phyloP scores from a whole-genome alignment of 2,329 filamentous ascomycete genomes.

The Calonectria naviculata region DNA sequence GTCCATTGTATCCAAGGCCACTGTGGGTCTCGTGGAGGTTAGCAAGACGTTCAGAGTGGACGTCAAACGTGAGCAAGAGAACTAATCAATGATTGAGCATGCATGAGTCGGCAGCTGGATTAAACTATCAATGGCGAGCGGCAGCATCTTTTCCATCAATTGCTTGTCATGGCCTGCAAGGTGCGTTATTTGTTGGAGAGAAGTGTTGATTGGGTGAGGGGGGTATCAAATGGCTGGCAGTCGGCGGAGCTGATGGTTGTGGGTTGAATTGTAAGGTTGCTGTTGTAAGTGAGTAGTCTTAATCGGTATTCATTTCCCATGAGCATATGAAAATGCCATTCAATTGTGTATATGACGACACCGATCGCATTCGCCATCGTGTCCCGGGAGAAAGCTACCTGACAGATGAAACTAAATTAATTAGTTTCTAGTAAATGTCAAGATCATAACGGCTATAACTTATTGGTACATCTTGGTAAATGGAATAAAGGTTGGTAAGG shows the following conservation, averaged over 20 bases:
- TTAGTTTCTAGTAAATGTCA: not conserved
- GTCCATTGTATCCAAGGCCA: conserved; percentile 80
- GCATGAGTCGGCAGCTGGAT: not conserved
- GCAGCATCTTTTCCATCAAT: not conserved
- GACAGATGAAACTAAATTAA: not conserved
- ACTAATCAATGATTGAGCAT: not conserved
- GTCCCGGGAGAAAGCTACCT: no score
- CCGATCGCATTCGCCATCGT: no score
- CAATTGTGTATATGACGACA: not conserved
- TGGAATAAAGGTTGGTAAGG: not conserved
- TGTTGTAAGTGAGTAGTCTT: conserved; percentile 11
- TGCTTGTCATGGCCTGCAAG: no score
- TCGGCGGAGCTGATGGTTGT: not conserved
- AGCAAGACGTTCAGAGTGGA: conserved; percentile 65
- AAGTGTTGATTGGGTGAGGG: not conserved
- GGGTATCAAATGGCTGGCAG: not conserved
- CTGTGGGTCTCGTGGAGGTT: conserved; percentile 85
- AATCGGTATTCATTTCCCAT: conserved; percentile 7
- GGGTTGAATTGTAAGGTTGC: not conserved
- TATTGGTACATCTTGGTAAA: not conserved
- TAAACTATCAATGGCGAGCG: no score
- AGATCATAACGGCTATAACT: not conserved
- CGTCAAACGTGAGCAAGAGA: not conserved
- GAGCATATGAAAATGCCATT: not conserved
- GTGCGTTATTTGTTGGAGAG: not conserved